phyloP scores from a whole-genome alignment of 1,284 basidiomycete species.

The Heliocybe sulcata region DNA sequence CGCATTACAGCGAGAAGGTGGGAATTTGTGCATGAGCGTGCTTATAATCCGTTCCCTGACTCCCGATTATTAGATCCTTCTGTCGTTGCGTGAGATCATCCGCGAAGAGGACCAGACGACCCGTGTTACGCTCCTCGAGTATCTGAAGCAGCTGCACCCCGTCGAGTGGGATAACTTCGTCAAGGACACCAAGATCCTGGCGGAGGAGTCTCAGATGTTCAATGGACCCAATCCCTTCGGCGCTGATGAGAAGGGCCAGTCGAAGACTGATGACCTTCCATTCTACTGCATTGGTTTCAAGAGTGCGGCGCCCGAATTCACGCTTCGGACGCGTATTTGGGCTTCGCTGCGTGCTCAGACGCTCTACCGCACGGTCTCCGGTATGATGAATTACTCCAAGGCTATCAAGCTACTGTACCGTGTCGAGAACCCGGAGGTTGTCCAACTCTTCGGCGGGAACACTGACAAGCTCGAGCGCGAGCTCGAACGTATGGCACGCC shows the following conservation, averaged over 20 bases:
- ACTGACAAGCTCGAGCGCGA: slow-evolving; percentile 97
- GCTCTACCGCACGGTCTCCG: slow-evolving; percentile 96
- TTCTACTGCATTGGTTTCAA: slow-evolving; percentile 99
- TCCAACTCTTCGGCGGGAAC: slow-evolving; percentile 95
- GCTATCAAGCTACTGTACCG: slow-evolving; percentile 99
- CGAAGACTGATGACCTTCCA: slow-evolving; percentile 90
- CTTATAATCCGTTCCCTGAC: slow-evolving; percentile 8
- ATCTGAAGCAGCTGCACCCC: slow-evolving; percentile 96
- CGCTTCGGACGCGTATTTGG: slow-evolving; percentile 98
- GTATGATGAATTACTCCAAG: slow-evolving; percentile 99
- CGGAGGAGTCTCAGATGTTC: slow-evolving; percentile 90
- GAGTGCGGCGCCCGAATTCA: slow-evolving; percentile 97
- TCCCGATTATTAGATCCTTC: slow-evolving; percentile 53
- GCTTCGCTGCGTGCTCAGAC: slow-evolving; percentile 97
- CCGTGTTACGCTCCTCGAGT: slow-evolving; percentile 91
- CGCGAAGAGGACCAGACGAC: slow-evolving; percentile 95
- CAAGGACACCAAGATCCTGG: slow-evolving; percentile 98
- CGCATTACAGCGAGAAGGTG: slow-evolving; percentile 94
- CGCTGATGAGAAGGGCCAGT: slow-evolving; percentile 79
- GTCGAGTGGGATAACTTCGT: slow-evolving; percentile 99
- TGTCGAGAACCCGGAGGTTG: slow-evolving; percentile 98
- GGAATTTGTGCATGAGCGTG: slow-evolving; percentile 8
- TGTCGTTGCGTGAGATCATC: slow-evolving; percentile 93
- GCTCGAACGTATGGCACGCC: slow-evolving; percentile 92
- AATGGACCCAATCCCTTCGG: slow-evolving; percentile 77